Evolutionary conservation across 2,329 filamentous ascomycete species (phyloP).

Genomic region (Thielaviopsis euricoi): DNA sequence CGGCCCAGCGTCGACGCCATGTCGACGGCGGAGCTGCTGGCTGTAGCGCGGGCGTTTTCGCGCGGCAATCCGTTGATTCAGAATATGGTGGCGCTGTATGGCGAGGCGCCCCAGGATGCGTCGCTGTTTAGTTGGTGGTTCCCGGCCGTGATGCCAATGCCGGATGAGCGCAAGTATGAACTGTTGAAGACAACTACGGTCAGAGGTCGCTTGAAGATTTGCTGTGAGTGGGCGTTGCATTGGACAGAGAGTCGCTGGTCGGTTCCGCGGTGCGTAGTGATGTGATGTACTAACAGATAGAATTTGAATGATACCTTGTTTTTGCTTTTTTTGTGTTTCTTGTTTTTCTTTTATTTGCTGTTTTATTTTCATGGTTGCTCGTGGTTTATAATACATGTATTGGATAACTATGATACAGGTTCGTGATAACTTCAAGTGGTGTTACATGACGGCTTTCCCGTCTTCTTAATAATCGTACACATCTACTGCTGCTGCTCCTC

Average conservation of each 20-base stretch:
- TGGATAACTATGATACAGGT: neutral
- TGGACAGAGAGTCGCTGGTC: constrained; percentile 58
- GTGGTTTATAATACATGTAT: neutral
- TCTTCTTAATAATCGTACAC: too few relatives aligned
- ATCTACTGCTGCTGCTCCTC: too few relatives aligned
- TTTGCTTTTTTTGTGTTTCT: neutral
- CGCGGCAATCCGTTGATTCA: constrained; percentile 62
- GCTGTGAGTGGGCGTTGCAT: constrained; percentile 59
- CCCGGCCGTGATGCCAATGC: constrained; percentile 62
- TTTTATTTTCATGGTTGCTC: too few relatives aligned
- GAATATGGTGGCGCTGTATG: constrained; percentile 57
- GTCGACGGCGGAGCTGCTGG: constrained; percentile 55
- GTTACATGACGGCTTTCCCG: too few relatives aligned
- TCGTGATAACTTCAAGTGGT: too few relatives aligned
- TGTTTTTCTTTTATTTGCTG: neutral
- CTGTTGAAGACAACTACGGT: constrained; percentile 61
- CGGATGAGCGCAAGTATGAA: constrained; percentile 63
- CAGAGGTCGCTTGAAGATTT: constrained; percentile 66
- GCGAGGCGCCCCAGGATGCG: constrained; percentile 60
- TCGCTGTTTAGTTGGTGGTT: constrained; percentile 82
- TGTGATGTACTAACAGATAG: neutral
- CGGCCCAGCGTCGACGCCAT: constrained; percentile 23
- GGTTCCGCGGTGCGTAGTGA: constrained; percentile 20
- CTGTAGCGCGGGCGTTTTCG: constrained; percentile 51
- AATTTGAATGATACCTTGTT: neutral